phyloP scores from a whole-genome alignment of 257 asterid species.

The Petrea volubilis region DNA sequence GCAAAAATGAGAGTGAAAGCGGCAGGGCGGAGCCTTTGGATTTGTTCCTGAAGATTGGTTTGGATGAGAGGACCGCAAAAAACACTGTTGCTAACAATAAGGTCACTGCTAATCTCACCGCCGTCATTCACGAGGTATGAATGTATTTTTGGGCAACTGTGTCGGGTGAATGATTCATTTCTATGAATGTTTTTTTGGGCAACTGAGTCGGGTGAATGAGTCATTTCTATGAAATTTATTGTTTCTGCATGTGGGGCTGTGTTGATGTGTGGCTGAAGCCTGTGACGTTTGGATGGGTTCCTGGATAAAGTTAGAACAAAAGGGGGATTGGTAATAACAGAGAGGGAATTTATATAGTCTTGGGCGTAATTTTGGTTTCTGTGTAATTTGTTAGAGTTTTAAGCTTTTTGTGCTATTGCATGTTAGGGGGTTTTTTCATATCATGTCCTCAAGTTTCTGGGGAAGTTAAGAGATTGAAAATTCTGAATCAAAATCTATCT shows the following conservation, averaged over 20 bases:
- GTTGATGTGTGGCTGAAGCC: not conserved
- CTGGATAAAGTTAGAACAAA: not conserved
- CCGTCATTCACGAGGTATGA: slow-evolving; percentile 54
- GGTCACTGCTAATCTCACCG: slow-evolving; percentile 52
- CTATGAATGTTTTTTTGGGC: not conserved
- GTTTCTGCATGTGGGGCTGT: slow-evolving; percentile 28
- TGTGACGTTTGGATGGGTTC: not conserved
- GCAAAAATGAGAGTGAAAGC: not conserved
- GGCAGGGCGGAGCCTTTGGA: slow-evolving; percentile 25
- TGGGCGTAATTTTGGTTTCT: not conserved
- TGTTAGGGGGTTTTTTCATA: not conserved
- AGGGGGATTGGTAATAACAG: not conserved
- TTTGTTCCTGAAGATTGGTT: slow-evolving; percentile 51
- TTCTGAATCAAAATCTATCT: not conserved
- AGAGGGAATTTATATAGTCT: not conserved
- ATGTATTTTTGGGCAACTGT: not conserved
- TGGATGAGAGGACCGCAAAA: slow-evolving; percentile 54
- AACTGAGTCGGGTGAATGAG: not conserved
- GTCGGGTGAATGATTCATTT: too few species aligned
- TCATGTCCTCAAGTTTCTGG: not conserved
- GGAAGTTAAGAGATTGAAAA: not conserved
- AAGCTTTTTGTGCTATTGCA: not conserved
- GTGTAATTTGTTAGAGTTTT: not conserved
- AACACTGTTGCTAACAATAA: slow-evolving; percentile 58
- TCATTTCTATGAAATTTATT: slow-evolving; percentile 12